Evolutionary conservation across 768 basidiomycete genomes (phyloP).

Genomic region (Dentipellis fragilis): DNA sequence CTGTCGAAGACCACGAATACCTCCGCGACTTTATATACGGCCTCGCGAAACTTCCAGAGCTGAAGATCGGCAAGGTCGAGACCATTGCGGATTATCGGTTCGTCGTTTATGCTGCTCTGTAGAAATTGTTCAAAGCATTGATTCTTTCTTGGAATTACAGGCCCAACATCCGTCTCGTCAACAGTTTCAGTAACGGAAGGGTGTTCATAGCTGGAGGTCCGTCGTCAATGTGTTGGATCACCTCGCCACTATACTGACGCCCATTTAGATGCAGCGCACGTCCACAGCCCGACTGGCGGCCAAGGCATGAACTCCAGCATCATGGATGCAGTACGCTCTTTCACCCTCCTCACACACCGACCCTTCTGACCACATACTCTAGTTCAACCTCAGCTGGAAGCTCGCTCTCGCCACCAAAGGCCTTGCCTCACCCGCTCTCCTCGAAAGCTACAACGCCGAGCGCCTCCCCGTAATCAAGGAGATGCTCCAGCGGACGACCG

Average conservation of each 20-base stretch:
- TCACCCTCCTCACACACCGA: neutral
- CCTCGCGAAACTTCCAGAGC: neutral
- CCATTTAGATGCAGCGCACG: constrained; percentile 2
- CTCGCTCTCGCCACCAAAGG: constrained; percentile 10
- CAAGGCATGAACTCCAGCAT: constrained; percentile 4
- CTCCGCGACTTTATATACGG: neutral
- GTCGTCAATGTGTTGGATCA: constrained; percentile 6
- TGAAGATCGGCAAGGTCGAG: constrained; percentile 2
- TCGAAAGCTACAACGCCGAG: constrained; percentile 11
- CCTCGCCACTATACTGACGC: neutral
- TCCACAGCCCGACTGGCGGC: neutral
- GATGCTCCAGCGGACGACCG: constrained; percentile 9
- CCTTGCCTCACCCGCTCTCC: constrained; percentile 6
- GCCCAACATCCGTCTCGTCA: constrained; percentile 10
- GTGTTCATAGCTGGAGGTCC: constrained; percentile 14
- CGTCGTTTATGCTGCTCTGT: neutral
- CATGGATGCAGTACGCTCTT: neutral
- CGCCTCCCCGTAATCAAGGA: constrained; percentile 13
- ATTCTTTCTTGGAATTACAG: neutral
- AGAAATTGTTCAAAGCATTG: neutral
- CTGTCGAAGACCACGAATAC: neutral
- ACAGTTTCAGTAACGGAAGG: constrained; percentile 7
- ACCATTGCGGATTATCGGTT: constrained; percentile 5
- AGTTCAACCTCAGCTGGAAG: constrained; percentile 13
- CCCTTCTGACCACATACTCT: neutral